phyloP scores from a whole-genome alignment of 73 alveolate genomes.

The Uronychia binucleata region DNA sequence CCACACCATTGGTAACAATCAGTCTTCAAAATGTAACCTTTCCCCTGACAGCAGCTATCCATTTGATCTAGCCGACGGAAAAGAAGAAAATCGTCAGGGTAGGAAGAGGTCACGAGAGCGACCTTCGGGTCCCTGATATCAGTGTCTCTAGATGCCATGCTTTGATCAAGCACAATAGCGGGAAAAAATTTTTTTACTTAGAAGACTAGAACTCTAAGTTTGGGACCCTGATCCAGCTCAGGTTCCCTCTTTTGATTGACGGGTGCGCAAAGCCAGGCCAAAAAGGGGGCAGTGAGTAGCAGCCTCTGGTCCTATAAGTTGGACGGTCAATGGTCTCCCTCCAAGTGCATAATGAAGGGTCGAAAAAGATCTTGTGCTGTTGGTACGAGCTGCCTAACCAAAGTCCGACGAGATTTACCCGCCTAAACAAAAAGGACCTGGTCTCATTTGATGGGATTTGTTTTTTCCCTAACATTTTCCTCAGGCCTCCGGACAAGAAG shows the following conservation, averaged over 20 bases:
- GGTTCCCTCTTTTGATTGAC: neutral
- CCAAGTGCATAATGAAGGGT: neutral
- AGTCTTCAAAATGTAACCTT: conserved; percentile 53
- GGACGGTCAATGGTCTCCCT: neutral
- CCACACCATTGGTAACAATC: neutral
- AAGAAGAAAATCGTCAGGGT: conserved; percentile 49
- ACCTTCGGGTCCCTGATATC: conserved; percentile 69
- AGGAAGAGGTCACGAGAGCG: conserved; percentile 81
- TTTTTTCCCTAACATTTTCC: neutral
- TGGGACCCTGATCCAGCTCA: conserved; percentile 71
- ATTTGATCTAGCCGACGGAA: conserved; percentile 61
- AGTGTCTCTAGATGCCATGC: conserved; percentile 81
- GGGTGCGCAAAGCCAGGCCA: neutral
- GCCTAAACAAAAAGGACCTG: neutral
- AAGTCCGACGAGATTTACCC: no score
- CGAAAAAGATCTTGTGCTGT: neutral
- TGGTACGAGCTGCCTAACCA: no score
- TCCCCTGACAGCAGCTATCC: conserved; percentile 45
- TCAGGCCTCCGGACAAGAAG: neutral
- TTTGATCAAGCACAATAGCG: conserved; percentile 31
- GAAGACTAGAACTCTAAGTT: conserved; percentile 81
- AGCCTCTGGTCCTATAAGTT: neutral
- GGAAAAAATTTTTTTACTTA: conserved; percentile 41
- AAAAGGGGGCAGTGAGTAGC: neutral
- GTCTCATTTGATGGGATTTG: neutral